Evolutionary conservation across 306 rosid species (phyloP).

Genomic region (Trichosanthes truncata): DNA sequence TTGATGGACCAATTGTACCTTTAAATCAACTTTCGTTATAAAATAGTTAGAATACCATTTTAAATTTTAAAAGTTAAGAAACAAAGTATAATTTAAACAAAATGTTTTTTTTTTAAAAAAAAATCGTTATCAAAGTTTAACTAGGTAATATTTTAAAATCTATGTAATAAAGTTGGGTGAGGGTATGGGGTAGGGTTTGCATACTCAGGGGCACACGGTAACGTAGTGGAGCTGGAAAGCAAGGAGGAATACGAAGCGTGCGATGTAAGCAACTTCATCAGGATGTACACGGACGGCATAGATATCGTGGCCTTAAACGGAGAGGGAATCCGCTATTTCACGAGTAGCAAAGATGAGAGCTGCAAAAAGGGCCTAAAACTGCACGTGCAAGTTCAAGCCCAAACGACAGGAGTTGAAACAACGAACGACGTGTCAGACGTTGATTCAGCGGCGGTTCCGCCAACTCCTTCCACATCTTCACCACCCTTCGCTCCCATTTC

Average conservation of each 20-base stretch:
- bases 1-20: too few relatives aligned
- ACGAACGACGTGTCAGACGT: neutral
- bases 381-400: conserved; percentile 31
- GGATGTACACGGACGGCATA: conserved; percentile 58
- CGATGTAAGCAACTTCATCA: conserved; percentile 46
- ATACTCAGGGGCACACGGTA: conserved; percentile 49
- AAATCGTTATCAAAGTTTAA: too few relatives aligned
- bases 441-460: neutral
- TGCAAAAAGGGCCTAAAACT: conserved; percentile 69
- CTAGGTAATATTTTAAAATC: neutral
- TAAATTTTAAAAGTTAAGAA: too few relatives aligned
- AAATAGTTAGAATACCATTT: too few relatives aligned
- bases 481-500: neutral
- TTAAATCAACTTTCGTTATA: too few relatives aligned
- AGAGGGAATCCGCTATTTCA: conserved; percentile 68
- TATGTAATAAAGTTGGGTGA: neutral
- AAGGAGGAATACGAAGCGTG: conserved; percentile 68
- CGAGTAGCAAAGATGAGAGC: conserved; percentile 34
- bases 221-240: conserved; percentile 41
- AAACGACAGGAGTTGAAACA: neutral
- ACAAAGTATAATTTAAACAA: too few relatives aligned
- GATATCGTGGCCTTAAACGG: conserved; percentile 43
- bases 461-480: neutral
- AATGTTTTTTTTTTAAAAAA: too few relatives aligned
- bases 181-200: conserved; percentile 48